A percentile compares a stretch with the other conserved stretches of the same genome.
Evolutionary conservation across 768 basidiomycete genomes (phyloP).

Genomic region (Collybiopsis luxurians): DNA sequence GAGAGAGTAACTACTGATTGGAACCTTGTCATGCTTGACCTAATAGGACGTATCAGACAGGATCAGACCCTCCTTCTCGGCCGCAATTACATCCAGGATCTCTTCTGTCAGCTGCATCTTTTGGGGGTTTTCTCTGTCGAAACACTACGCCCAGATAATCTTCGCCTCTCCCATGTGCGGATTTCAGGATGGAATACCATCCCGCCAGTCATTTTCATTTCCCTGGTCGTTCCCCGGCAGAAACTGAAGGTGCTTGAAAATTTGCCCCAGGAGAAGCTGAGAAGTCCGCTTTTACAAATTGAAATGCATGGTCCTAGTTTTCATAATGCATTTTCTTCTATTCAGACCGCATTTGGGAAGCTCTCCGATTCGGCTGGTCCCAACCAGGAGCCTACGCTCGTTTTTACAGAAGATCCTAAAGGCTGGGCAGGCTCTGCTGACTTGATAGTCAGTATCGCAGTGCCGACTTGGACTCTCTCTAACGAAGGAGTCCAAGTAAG

Average conservation of each 20-base stretch:
- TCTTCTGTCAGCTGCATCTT: constrained; percentile 44
- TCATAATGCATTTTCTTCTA: constrained; percentile 31
- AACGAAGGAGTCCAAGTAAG: constrained; percentile 7
- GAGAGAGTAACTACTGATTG: constrained; percentile 31
- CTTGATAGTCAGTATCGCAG: constrained; percentile 21
- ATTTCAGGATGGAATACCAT: constrained; percentile 23
- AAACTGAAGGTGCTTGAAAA: constrained; percentile 20
- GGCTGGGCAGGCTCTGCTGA: constrained; percentile 21
- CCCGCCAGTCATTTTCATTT: constrained; percentile 29
- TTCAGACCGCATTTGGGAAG: constrained; percentile 21
- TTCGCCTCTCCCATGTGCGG: constrained; percentile 10
- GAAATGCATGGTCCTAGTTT: constrained; percentile 15
- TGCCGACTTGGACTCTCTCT: constrained; percentile 24
- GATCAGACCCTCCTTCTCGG: constrained; percentile 19
- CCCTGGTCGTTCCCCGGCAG: constrained; percentile 31
- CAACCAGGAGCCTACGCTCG: constrained; percentile 8
- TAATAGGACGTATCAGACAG: constrained; percentile 18
- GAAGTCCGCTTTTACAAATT: constrained; percentile 34
- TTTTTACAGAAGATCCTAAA: constrained; percentile 19
- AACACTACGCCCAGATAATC: constrained; percentile 1
- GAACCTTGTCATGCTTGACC: constrained; percentile 34
- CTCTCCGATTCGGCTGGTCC: constrained; percentile 12
- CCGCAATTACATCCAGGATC: constrained; percentile 40
- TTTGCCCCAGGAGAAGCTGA: constrained; percentile 5
- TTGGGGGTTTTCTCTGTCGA: constrained; percentile 33